Base-by-base conservation (phyloP, 768 basidiomycete genomes). In the Collybiopsis luxurians region DNA sequence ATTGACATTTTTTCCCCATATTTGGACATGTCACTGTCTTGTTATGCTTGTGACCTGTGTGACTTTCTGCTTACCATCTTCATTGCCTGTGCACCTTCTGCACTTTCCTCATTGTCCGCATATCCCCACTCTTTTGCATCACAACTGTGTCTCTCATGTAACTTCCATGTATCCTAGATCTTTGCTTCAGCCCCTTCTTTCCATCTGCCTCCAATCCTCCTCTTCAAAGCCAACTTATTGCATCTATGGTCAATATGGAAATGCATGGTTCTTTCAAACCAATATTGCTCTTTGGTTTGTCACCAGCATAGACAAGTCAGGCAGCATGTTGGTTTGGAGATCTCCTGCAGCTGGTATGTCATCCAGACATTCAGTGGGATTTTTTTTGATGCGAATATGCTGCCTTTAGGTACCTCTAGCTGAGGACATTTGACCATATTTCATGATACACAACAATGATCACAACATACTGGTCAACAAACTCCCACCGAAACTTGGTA, bases 401-500 rank as follows among this genome's bases (percentile, higher is more conserved):
- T n/a, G 6, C 21, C 13, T 6, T 15, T 42, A 94, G 92, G 85
- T 96, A 28, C 92, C 94, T 3, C 76, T 92, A 7, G 83, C 87
- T 0, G 84, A 83, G 1, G 95, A 99, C 65, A 84, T 92, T 63
- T 82, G 96, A 9, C 96, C 96, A 0, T 99, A 96, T 69, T 90
- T 98, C 61, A 97, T 95, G 15, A 94, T 99, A 63, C 96, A 98
- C 67, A 96, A 98, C 64, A 80, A 80, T n/a, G 95, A 97, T 58
- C 85, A 89, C 60, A 63, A 79, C 2, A 64, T 79, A 1, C 70
- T 99, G 12, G 86, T 97, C 42, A 94, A 92, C 67, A 86, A 86
- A 59, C 82, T 90, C 28, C 82, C 86, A 17, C 92, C 91, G 0
- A 85, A 85, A 68, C 70, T 85, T 1, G 93, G 92, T 1, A 68